Evolutionary conservation across 2,329 filamentous ascomycete genomes (phyloP).

Genomic region (Alternaria consortialis): DNA sequence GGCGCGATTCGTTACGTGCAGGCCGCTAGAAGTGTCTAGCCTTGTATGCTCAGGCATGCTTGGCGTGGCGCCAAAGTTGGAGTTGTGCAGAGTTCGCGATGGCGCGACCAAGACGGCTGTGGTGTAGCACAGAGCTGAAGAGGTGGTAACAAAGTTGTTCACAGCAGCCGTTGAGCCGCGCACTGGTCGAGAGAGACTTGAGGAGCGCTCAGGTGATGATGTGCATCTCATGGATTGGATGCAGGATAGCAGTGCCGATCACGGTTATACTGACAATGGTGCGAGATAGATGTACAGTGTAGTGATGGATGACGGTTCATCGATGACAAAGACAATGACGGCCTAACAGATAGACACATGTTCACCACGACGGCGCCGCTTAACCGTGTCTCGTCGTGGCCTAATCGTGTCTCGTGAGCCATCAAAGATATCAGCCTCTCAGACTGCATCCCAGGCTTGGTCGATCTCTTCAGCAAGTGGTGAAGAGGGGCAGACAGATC

Average conservation of each 20-base stretch:
- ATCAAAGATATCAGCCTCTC: background rate
- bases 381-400: slow-evolving; percentile 32
- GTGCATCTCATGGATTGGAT: background rate
- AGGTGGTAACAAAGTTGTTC: slow-evolving; percentile 17
- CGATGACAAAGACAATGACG: background rate
- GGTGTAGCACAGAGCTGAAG: slow-evolving; percentile 24
- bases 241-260: slow-evolving; percentile 20
- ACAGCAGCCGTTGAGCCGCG: slow-evolving; percentile 23
- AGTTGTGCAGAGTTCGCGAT: slow-evolving; percentile 43
- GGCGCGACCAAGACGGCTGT: slow-evolving; percentile 21
- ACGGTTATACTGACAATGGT: slow-evolving; percentile 19
- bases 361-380: slow-evolving; percentile 1
- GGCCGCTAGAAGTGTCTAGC: slow-evolving; percentile 35
- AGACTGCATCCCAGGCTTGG: slow-evolving; percentile 21
- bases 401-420: slow-evolving; percentile 34
- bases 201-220: background rate
- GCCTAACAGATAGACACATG: background rate
- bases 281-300: slow-evolving; percentile 15
- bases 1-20: slow-evolving; percentile 31
- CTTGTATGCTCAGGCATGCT: slow-evolving; percentile 33
- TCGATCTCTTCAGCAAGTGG: slow-evolving; percentile 25
- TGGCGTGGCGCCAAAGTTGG: slow-evolving; percentile 32
- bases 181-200: background rate
- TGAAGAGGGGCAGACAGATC: slow-evolving; percentile 39
- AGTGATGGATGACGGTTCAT: slow-evolving; percentile 5